A percentile compares a stretch with the other conserved stretches of the same genome.
Evolutionary conservation across 2,329 filamentous ascomycete genomes (phyloP).

Genomic region (Berkeleyomyces rouxiae): DNA sequence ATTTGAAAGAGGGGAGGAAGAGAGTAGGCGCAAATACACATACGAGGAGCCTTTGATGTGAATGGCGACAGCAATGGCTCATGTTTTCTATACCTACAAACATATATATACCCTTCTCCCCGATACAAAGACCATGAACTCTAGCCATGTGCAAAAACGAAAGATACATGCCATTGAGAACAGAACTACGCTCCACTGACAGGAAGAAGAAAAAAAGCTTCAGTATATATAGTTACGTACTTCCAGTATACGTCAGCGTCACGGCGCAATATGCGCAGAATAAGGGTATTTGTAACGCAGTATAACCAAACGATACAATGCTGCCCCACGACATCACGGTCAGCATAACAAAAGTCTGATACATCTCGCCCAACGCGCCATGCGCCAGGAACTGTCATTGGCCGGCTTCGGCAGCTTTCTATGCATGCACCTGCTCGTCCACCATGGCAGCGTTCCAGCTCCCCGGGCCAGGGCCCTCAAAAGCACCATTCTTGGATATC

Average conservation of each 20-base stretch:
- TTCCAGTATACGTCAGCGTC: neutral
- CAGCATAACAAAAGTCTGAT: neutral
- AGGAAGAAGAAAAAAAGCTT: neutral
- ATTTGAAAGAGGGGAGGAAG: neutral
- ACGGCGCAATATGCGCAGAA: neutral
- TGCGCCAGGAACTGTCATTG: neutral
- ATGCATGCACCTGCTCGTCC: conserved; percentile 18
- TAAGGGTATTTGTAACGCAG: neutral
- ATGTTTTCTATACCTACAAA: neutral
- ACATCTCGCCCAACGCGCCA: neutral
- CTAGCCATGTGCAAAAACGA: neutral
- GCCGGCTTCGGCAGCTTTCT: conserved; percentile 11
- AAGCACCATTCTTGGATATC: conserved; percentile 59
- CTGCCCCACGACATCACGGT: neutral
- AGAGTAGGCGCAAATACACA: neutral
- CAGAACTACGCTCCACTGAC: neutral
- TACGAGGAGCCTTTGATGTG: neutral
- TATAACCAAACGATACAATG: neutral
- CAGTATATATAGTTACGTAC: neutral
- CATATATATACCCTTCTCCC: neutral
- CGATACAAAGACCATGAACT: neutral
- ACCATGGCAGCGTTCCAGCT: conserved; percentile 30
- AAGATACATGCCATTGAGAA: too few relatives aligned
- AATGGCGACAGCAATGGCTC: neutral
- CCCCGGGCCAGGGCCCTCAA: conserved; percentile 44